Evolutionary conservation across 1,284 basidiomycete genomes (phyloP), one percentile per base, ranked within the genome.

Genomic region (Puccinia triticina): DNA sequence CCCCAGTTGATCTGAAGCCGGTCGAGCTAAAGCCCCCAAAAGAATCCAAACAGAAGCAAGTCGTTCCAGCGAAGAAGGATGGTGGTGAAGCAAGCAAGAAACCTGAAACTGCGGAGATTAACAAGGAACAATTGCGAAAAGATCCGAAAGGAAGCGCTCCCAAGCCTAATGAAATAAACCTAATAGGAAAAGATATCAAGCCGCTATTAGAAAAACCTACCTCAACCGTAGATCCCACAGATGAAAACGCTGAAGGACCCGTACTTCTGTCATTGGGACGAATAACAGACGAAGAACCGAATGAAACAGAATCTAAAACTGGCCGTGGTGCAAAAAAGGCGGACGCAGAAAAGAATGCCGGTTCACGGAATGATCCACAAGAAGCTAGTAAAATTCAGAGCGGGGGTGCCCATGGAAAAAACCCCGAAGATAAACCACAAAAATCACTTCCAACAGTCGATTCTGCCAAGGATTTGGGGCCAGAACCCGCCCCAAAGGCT

Each of bases 141-240:
- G 43, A 69, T 12, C 66, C 43, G 11, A 43, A 43, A 21, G 26
- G 3, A 12, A 18, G 46, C 18, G 10, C 40, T 10, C 32, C 66
- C 11, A 46, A 69, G 21, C 37, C 5, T n/a, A 43, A 32, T 16
- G 66, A 46, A 10, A 29, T 23, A 18, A 69, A 2, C 40, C 21
- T 23, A 43, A 4, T 69, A 12, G 66, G 40, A 12, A 69, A 69
- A 48, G 66, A 69, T 46, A 1, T 46, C 40, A 69, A 69, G 66
- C 66, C 66, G 37, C 66, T 69, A n/a, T 43, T n/a, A 14, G 40
- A 69, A 43, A 69, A 69, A 48, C 66, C 66, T n/a, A 69, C 66
- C n/a, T n/a, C n/a, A 40, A 40, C 34, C 32, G 64, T 32, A 37
- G 32, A 18, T 8, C 18, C 66, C 32, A 69, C 43, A 32, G 66